These are phyloP conservation scores for Corylus avellana DNA, from an alignment of 306 rosid genomes.

Conservation along the genomic window DNA sequence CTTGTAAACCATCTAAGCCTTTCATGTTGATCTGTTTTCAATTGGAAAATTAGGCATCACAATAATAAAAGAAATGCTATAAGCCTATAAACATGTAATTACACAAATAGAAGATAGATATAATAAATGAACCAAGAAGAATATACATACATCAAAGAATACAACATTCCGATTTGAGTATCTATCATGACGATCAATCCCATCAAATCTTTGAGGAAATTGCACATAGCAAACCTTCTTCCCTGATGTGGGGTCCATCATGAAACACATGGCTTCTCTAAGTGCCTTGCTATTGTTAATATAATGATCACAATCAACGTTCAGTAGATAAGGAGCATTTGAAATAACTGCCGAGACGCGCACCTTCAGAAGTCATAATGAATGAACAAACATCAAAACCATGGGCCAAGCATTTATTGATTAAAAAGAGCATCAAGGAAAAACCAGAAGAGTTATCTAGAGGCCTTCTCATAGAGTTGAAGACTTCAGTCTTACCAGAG, in stretches of 20 bases:
- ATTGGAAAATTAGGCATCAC: constrained; percentile 23
- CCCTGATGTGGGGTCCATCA: constrained; percentile 97
- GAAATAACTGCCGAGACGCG: constrained; percentile 86
- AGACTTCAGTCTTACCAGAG: constrained; percentile 58
- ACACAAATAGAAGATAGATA: neutral
- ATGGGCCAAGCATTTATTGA: neutral
- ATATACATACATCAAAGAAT: constrained; percentile 81
- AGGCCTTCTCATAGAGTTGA: neutral
- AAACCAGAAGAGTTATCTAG: neutral
- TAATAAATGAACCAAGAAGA: neutral
- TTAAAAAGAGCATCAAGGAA: constrained; percentile 2
- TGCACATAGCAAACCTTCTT: constrained; percentile 93
- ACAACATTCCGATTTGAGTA: constrained; percentile 96
- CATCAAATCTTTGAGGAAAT: constrained; percentile 97
- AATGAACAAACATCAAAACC: constrained; percentile 23
- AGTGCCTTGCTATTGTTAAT: constrained; percentile 97
- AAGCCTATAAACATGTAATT: neutral
- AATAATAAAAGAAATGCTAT: constrained; percentile 7
- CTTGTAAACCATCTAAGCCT: constrained; percentile 94
- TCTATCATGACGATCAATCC: constrained; percentile 93
- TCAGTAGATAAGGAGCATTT: constrained; percentile 87
- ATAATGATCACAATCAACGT: constrained; percentile 97
- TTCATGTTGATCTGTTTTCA: constrained; percentile 92
- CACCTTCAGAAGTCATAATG: constrained; percentile 46
- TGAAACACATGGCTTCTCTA: constrained; percentile 97